Conservation (phyloP, 495 filamentous ascomycete genomes). For the Neurospora hispaniola region DNA sequence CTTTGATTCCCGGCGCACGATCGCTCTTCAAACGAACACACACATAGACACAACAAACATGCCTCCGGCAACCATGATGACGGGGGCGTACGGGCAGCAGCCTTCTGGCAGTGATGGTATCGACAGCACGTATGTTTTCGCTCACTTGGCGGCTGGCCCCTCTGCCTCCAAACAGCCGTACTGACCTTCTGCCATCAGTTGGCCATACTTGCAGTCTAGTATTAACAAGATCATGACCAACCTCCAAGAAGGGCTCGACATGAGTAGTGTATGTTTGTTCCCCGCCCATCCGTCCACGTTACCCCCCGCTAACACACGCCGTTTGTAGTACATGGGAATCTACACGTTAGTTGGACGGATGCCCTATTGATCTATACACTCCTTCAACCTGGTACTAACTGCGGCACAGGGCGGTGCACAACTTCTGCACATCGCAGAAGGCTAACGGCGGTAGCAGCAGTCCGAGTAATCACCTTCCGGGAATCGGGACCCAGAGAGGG, state of each 20-base stretch:
- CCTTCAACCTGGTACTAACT: conserved; percentile 16
- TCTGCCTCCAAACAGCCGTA: background rate
- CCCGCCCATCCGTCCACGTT: background rate
- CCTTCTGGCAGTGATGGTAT: conserved; percentile 68
- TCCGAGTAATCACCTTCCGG: conserved; percentile 5
- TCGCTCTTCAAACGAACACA: background rate
- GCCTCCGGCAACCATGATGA: conserved; percentile 12
- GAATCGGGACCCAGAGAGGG: conserved; percentile 57
- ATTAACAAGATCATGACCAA: conserved; percentile 89
- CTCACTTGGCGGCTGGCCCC: background rate
- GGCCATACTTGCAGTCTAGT: conserved; percentile 77
- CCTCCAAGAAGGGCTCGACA: conserved; percentile 83
- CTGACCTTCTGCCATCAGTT: conserved; percentile 40
- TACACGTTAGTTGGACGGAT: conserved; percentile 61
- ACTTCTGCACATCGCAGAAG: conserved; percentile 98
- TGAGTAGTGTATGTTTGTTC: conserved; percentile 57
- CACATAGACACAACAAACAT: conserved; percentile 7
- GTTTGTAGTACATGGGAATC: conserved; percentile 74
- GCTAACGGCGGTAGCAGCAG: conserved; percentile 42
- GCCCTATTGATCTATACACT: background rate
- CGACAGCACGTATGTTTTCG: conserved; percentile 59
- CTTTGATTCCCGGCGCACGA: background rate
- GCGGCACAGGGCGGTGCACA: conserved; percentile 70
- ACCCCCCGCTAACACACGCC: conserved; percentile 4
- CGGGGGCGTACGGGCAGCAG: conserved; percentile 34